Conservation (phyloP, 164 flowering plant species). For the Paratinospora sagittata region DNA sequence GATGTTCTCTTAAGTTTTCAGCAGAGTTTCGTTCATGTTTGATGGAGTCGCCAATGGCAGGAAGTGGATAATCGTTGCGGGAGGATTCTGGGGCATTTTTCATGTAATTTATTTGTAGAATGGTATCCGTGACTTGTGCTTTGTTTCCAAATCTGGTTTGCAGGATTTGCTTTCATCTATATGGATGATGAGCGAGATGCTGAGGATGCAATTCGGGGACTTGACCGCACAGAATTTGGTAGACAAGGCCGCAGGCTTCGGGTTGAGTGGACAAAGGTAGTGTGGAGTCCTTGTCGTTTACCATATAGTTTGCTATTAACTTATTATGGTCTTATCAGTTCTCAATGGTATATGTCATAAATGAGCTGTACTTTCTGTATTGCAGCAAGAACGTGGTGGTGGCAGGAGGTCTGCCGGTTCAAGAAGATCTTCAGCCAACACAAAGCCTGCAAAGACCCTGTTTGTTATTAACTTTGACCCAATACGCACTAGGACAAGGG, state of each 20-base stretch:
- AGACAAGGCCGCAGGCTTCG: conserved; percentile 90
- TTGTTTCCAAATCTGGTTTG: conserved; percentile 7
- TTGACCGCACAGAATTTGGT: conserved; percentile 82
- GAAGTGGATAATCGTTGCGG: conserved; percentile 13
- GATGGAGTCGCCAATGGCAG: neutral
- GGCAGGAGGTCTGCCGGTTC: conserved; percentile 53
- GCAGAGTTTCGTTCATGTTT: neutral
- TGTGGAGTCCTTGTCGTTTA: neutral
- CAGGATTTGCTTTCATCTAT: conserved; percentile 96
- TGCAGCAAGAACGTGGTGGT: conserved; percentile 84
- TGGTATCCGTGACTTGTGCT: neutral
- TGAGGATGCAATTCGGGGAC: conserved; percentile 85
- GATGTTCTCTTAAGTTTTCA: conserved; percentile 16
- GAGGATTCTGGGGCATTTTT: conserved; percentile 22
- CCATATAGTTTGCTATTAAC: neutral
- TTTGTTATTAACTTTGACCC: conserved; percentile 96
- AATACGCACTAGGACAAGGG: conserved; percentile 65
- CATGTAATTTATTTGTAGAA: neutral
- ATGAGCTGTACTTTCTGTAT: conserved; percentile 3
- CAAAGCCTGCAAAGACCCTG: conserved; percentile 80
- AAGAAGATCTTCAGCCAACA: conserved; percentile 53
- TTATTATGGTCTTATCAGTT: neutral
- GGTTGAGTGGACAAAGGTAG: conserved; percentile 98
- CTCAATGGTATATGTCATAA: neutral
- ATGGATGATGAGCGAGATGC: conserved; percentile 99